Percentiles rank a stretch among this genome's conserved stretches.
Conservation (phyloP, 345 rosid species). For the Citropsis articulata region DNA sequence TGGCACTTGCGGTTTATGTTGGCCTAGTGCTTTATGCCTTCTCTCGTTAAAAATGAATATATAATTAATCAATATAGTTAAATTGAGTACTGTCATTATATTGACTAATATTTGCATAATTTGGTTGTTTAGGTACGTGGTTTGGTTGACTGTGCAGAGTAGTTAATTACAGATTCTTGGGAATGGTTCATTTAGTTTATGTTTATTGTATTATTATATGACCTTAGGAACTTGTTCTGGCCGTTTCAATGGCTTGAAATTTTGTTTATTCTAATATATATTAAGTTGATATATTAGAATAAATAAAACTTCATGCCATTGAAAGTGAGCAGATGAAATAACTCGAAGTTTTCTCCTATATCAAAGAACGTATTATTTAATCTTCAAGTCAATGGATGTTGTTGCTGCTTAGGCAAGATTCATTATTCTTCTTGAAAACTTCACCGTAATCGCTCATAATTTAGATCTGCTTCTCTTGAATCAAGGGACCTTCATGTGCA, state of each 20-base stretch:
- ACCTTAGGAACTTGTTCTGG: constrained; percentile 11
- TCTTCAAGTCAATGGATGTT: constrained; percentile 21
- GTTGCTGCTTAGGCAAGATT: constrained; percentile 6
- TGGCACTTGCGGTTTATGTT: constrained; percentile 52
- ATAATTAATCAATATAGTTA: neutral
- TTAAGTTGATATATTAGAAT: neutral
- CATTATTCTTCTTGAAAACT: constrained; percentile 9
- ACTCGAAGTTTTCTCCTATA: neutral
- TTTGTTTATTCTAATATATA: constrained; percentile 6
- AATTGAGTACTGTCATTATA: neutral
- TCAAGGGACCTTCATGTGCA: constrained; percentile 28
- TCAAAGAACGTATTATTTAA: constrained; percentile 11
- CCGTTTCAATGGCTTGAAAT: neutral
- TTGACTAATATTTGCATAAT: constrained; percentile 10
- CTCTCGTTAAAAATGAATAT: constrained; percentile 26
- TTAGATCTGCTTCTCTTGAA: neutral
- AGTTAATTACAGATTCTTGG: constrained; percentile 8
- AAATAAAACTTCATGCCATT: too few relatives aligned
- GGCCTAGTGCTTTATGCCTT: constrained; percentile 61
- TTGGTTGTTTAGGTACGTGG: constrained; percentile 7
- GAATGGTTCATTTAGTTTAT: constrained; percentile 13
- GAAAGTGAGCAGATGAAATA: too few relatives aligned
- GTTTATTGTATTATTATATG: neutral
- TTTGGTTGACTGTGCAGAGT: constrained; percentile 7
- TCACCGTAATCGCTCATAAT: neutral